These are phyloP conservation scores for Solanum hybrid DNA, from an alignment of 305 asterid genomes.

Conservation along the genomic window DNA sequence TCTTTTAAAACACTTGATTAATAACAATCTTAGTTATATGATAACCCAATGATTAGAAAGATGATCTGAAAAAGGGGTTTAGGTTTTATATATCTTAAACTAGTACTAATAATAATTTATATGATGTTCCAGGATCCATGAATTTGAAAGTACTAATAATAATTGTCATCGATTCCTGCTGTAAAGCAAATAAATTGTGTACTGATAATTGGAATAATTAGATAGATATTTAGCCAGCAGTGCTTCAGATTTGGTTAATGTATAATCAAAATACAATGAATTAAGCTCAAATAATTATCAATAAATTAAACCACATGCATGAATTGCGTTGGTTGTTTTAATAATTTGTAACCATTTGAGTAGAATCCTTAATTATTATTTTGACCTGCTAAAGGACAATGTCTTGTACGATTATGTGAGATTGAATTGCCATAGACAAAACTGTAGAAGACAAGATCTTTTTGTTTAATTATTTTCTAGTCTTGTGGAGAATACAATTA, in stretches of 20 bases:
- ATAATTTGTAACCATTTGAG: neutral
- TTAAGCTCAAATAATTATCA: neutral
- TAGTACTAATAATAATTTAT: neutral
- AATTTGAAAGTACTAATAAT: neutral
- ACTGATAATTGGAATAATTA: neutral
- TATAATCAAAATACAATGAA: neutral
- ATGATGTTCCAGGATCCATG: neutral
- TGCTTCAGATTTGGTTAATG: neutral
- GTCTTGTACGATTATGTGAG: neutral
- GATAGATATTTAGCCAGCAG: neutral
- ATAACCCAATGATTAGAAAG: neutral
- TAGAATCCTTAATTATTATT: neutral
- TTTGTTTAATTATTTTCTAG: neutral
- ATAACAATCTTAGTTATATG: neutral
- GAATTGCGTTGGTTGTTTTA: neutral
- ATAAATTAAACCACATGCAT: neutral
- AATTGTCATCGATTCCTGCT: neutral
- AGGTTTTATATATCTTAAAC: neutral
- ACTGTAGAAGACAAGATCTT: neutral
- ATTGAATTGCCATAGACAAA: neutral
- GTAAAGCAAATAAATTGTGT: neutral
- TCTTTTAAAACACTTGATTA: neutral
- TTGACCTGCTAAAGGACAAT: neutral
- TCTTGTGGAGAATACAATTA: neutral
- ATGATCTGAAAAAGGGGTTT: neutral